Base-by-base conservation (phyloP, 2,329 filamentous ascomycete species). In the Talaromyces sp. region DNA sequence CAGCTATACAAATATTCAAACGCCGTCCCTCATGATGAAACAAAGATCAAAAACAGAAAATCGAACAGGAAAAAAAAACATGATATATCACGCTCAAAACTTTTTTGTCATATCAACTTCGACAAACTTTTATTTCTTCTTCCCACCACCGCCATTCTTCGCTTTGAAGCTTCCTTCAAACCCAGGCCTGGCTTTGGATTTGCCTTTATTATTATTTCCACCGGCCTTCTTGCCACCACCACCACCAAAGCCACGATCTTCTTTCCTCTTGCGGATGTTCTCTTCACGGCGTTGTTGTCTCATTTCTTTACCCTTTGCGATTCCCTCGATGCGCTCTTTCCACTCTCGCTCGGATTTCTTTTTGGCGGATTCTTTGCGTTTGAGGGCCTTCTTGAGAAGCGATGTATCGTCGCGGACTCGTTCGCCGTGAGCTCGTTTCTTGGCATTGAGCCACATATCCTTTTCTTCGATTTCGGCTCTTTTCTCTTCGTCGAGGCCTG, bases 301-400 rank as follows among this genome's bases (percentile, higher is more conserved):
- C 71, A 91, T 89, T 62, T 92, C 90, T 75, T 91, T 90, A 58
- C 90, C 83, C 78, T 91, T 90, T 69, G 87, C 85, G 58, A 98
- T 88, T 34, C 89, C 89, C 31, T 90, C 87, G 45, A 87, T 80
- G 58, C 91, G 85, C 65, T 92, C 90, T 56, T 81, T 85, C 91
- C 95, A 98, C 74, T 95, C 92, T 75, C 90, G 89, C 77, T 92
- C 92, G 75, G 91, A 96, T 87, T 95, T 96, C 79, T 89, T 90
- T 87, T 97, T 98, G 61, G 86, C 83, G 70, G 89, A 88, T 73
- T 97, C 92, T 82, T 97, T 96, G 70, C 94, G 89, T 85, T 97
- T 97, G 70, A 98, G 83, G 0, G 93, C 91, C 84, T 97, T 97
- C 84, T 97, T 97, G 31, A 99, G 84, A 65, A 97, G 80, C 54